phyloP scores from a whole-genome alignment of 2,329 filamentous ascomycete genomes.

The Trichocomaceae sp. region DNA sequence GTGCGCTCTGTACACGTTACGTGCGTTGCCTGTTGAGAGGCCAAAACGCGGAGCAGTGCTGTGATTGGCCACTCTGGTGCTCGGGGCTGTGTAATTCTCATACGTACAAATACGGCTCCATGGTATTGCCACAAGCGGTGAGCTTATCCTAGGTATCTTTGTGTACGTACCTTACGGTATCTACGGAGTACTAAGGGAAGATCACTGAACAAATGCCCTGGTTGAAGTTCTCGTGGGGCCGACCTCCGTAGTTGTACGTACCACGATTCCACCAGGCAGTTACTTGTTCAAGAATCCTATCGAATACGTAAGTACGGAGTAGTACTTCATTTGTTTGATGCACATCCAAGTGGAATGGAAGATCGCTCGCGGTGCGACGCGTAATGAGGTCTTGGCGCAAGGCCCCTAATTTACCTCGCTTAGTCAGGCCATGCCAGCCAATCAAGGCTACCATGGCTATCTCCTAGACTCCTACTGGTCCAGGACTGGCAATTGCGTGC shows the following conservation, averaged over 20 bases:
- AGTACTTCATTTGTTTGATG: too few relatives aligned
- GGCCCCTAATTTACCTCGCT: neutral
- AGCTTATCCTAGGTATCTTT: neutral
- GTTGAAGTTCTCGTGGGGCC: neutral
- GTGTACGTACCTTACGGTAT: neutral
- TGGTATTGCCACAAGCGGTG: neutral
- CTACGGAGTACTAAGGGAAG: too few relatives aligned
- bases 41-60: neutral
- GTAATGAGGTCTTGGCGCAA: neutral
- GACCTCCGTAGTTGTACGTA: too few relatives aligned
- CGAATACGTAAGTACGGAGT: too few relatives aligned
- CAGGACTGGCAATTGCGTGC: neutral
- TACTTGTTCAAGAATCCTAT: too few relatives aligned
- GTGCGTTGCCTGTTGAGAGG: neutral
- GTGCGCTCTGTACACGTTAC: too few relatives aligned
- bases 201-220: too few relatives aligned
- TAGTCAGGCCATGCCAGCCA: neutral
- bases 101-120: neutral
- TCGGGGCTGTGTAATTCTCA: neutral
- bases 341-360: neutral
- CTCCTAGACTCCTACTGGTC: too few relatives aligned
- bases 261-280: too few relatives aligned
- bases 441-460: neutral
- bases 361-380: conserved; percentile 1
- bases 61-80: neutral